Evolutionary conservation across 2,329 filamentous ascomycete species (phyloP).

Genomic region (Botrytis sinoallii): DNA sequence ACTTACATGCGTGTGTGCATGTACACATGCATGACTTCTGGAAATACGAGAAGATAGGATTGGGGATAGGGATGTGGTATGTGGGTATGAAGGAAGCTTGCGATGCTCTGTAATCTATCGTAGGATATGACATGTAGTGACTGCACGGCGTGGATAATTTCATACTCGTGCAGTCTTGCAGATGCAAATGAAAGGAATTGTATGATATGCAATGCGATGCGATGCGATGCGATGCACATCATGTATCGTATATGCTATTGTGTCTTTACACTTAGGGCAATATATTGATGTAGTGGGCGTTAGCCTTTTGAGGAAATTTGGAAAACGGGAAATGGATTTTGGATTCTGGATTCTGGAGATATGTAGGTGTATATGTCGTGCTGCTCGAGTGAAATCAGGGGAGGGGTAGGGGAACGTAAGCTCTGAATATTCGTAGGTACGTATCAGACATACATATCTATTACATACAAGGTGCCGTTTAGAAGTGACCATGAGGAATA

Average conservation of each 20-base stretch:
- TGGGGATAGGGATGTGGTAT: background rate
- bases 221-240: background rate
- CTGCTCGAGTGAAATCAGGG: background rate
- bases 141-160: background rate
- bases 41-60: background rate
- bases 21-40: background rate
- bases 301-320: background rate
- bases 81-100: background rate
- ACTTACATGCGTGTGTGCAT: background rate
- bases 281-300: too few species aligned
- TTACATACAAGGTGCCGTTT: background rate
- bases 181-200: background rate
- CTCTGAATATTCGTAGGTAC: background rate
- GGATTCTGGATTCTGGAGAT: background rate
- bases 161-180: too few species aligned
- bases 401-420: background rate
- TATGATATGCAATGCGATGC: background rate
- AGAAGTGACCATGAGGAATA: background rate
- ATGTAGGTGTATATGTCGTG: background rate
- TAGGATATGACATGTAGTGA: background rate
- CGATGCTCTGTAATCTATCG: background rate
- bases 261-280: background rate
- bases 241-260: background rate
- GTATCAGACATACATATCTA: background rate
- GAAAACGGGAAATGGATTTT: background rate